Evolutionary conservation across 371 early-diverging fungal species (phyloP), one percentile per base, ranked within the genome.

Genomic region (Mucor piriformis): DNA sequence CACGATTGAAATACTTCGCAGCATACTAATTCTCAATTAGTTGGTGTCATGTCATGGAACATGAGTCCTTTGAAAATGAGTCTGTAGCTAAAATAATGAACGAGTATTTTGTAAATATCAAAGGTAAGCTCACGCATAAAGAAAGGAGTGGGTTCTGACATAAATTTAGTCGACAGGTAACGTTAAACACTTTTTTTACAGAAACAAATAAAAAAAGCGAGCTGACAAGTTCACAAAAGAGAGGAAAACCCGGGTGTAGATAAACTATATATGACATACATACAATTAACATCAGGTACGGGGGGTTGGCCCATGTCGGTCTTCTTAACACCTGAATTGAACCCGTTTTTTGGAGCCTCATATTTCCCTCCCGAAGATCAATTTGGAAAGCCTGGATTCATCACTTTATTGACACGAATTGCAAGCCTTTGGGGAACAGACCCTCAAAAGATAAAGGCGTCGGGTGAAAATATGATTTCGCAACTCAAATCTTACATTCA

Each of bases 31-130:
- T 2, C 18, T 43, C 6, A 6, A 12, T 46, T 54, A 81, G 81
- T 54, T 87, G 89, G 89, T 89, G 87, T 57, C 86, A 86, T 73
- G 89, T 87, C 15, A 87, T 87, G 89, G 82, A 83, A 37, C 78
- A 84, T 52, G 88, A 87, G 62, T 84, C 83, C 2, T 89, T 89
- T 57, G 83, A 87, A 59, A 82, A 74, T 53, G 76, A 79, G 55
- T 63, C 57, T 11, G 67, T 83, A 8, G 88, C 88, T 3, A 61
- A 77, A 18, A 46, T 87, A 11, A 81, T 88, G 83, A 89, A 89
- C 58, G 63, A 76, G 16, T 50, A 77, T 40, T 88, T 76, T 75
- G 78, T 89, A 16, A 83, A 76, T 44, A 69, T 84, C 35, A 84
- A 84, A 77, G 83, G 83, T 81, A 71, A 43, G 29, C 8, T 29